Evolutionary conservation across 2,329 filamentous ascomycete genomes (phyloP).

Genomic region (Penicillium thymicola): DNA sequence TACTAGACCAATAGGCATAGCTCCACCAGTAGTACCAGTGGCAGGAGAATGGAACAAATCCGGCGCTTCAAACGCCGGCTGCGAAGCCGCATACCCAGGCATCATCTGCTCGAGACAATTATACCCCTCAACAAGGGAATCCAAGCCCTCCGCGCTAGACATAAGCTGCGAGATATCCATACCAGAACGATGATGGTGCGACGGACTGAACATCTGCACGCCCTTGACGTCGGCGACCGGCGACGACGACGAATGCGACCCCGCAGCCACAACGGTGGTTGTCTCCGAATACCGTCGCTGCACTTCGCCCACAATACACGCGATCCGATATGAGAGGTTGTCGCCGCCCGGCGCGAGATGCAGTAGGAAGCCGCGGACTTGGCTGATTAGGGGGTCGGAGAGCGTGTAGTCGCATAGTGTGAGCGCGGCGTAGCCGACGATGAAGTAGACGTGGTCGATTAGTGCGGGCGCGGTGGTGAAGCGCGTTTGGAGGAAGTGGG

Average conservation of each 20-base stretch:
- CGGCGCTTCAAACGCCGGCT: conserved; percentile 15
- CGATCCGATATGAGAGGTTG: conserved; percentile 34
- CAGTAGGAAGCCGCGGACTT: conserved; percentile 33
- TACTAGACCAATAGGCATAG: conserved; percentile 24
- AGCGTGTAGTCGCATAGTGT: conserved; percentile 36
- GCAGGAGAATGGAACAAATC: conserved; percentile 17
- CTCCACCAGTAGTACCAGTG: conserved; percentile 17
- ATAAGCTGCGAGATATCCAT: conserved; percentile 27
- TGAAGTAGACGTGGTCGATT: conserved; percentile 34
- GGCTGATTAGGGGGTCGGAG: conserved; percentile 32
- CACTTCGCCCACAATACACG: conserved; percentile 31
- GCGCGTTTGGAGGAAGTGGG: conserved; percentile 29
- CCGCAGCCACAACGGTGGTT: conserved; percentile 5
- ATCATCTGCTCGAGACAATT: conserved; percentile 27
- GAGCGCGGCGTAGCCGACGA: conserved; percentile 35
- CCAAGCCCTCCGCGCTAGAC: conserved; percentile 16
- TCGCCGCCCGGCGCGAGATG: conserved; percentile 33
- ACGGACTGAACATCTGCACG: conserved; percentile 9
- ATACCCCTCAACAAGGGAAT: conserved; percentile 26
- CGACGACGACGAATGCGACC: conserved; percentile 17
- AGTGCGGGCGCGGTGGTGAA: conserved; percentile 31
- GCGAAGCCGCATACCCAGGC: conserved; percentile 18
- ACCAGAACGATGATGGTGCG: conserved; percentile 7
- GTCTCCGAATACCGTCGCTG: conserved; percentile 29
- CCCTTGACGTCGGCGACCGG: conserved; percentile 14